Evolutionary conservation across 257 asterid genomes (phyloP), one percentile per base, ranked within the genome.

Genomic region (Salvia miltiorrhiza): DNA sequence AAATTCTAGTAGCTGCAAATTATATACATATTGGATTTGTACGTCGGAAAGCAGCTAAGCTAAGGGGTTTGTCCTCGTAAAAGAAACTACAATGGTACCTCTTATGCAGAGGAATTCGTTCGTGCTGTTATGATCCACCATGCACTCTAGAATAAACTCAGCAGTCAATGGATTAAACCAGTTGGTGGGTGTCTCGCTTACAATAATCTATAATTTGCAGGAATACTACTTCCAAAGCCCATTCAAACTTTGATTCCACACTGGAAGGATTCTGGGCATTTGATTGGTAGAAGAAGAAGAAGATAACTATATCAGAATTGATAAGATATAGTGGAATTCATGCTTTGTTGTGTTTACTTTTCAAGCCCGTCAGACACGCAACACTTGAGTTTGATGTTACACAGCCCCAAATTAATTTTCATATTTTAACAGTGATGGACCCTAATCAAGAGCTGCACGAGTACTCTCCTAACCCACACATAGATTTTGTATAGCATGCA

Each of bases 221-320:
- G 64, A 32, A 58, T 32, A n/a, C 41, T 58, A 7, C n/a, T 30
- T 0, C 1, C 10, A n/a, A n/a, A n/a, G n/a, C n/a, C n/a, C n/a
- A n/a, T n/a, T n/a, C n/a, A 13, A 58, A 58, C 65, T 33, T 33
- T 58, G 45, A 58, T 8, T 9, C 63, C 63, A 16, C 63, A 57
- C 26, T 57, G 63, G 26, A 57, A 7, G 44, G 63, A 57, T 57
- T 32, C 26, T 32, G n/a, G 26, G 63, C 63, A 57, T 32, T 57
- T 57, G 9, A 45, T 32, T 16, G 64, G 64, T n/a, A 56, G 23
- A 56, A n/a, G 64, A 57, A 30, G 64, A n/a, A n/a, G 43, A n/a
- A n/a, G n/a, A n/a, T n/a, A n/a, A 47, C 10, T 17, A 47, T 16
- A 17, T 47, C 4, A 17, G 54, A 47, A 19, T 16, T 4, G 5